Conservation (phyloP, 164 flowering plant species). For the Amborella trichopoda region DNA sequence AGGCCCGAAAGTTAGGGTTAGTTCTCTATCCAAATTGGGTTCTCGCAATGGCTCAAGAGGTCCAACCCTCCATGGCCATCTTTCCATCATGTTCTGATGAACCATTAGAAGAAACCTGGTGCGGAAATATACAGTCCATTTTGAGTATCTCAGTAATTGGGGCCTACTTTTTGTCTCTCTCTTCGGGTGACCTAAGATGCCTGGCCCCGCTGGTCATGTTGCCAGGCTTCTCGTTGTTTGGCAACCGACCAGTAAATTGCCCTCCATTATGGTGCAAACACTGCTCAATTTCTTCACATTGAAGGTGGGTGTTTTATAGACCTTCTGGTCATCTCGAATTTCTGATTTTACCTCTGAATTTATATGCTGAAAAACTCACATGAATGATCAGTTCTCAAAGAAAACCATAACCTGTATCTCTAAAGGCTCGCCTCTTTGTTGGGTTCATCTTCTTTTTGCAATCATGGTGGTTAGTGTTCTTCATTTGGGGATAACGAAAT, state of each 20-base stretch:
- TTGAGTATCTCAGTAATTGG: constrained; percentile 86
- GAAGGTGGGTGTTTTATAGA: constrained; percentile 83
- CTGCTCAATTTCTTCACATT: constrained; percentile 80
- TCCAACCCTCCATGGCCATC: background rate
- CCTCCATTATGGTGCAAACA: constrained; percentile 90
- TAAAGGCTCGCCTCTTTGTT: constrained; percentile 62
- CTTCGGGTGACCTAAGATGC: constrained; percentile 87
- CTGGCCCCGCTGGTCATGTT: constrained; percentile 65
- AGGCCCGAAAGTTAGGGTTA: no score
- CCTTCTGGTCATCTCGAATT: constrained; percentile 33
- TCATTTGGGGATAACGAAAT: constrained; percentile 53
- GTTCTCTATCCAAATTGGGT: no score
- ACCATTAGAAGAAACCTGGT: constrained; percentile 42
- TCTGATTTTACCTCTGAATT: constrained; percentile 67
- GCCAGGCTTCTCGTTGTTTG: constrained; percentile 95
- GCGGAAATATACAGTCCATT: constrained; percentile 88
- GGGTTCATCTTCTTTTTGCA: constrained; percentile 81
- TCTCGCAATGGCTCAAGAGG: no score
- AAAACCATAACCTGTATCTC: constrained; percentile 70
- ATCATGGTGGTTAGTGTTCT: constrained; percentile 52
- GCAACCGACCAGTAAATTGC: constrained; percentile 88
- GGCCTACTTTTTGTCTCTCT: constrained; percentile 54
- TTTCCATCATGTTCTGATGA: constrained; percentile 3
- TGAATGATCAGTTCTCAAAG: constrained; percentile 76
- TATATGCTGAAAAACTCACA: constrained; percentile 53